A percentile compares a stretch with the other conserved stretches of the same genome.
phyloP scores from a whole-genome alignment of 768 basidiomycete genomes.

The Holtermanniella nyarrowii region DNA sequence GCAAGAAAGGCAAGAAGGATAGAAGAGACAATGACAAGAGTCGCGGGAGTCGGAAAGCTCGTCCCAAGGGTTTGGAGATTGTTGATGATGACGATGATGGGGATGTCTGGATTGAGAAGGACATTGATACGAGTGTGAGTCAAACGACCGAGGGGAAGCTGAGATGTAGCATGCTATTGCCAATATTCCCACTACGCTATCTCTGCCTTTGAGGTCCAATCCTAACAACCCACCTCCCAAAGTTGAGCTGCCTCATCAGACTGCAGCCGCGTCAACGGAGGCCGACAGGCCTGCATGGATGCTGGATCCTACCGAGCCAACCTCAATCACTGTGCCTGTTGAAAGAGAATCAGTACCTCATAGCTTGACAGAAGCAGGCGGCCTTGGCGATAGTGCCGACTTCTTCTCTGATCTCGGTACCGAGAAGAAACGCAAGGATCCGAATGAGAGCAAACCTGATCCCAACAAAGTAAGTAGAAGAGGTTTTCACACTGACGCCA shows the following conservation, averaged over 20 bases:
- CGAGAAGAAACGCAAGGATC: conserved; percentile 52
- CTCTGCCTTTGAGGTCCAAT: conserved; percentile 58
- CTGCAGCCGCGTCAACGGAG: conserved; percentile 47
- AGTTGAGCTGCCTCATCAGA: conserved; percentile 46
- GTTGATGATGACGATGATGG: conserved; percentile 63
- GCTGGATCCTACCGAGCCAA: conserved; percentile 46
- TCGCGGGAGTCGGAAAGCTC: conserved; percentile 19
- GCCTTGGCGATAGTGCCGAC: conserved; percentile 56
- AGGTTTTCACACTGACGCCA: conserved; percentile 1
- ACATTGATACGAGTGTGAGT: conserved; percentile 20
- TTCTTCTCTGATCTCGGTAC: conserved; percentile 84
- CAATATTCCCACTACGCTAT: conserved; percentile 66
- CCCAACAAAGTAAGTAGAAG: conserved; percentile 56
- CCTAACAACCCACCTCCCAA: conserved; percentile 47
- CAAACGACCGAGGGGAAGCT: not conserved
- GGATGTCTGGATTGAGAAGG: conserved; percentile 50
- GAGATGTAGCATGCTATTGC: conserved; percentile 27
- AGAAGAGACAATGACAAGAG: conserved; percentile 38
- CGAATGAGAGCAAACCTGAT: conserved; percentile 51
- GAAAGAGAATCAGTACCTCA: conserved; percentile 13
- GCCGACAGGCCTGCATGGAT: conserved; percentile 77
- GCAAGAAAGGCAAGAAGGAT: conserved; percentile 33
- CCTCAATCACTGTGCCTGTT: conserved; percentile 4
- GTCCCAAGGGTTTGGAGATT: conserved; percentile 43
- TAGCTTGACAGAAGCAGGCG: conserved; percentile 38